These are phyloP conservation scores for Magnolia changhungtana DNA, from an alignment of 164 flowering plant genomes.

Conservation along the genomic window DNA sequence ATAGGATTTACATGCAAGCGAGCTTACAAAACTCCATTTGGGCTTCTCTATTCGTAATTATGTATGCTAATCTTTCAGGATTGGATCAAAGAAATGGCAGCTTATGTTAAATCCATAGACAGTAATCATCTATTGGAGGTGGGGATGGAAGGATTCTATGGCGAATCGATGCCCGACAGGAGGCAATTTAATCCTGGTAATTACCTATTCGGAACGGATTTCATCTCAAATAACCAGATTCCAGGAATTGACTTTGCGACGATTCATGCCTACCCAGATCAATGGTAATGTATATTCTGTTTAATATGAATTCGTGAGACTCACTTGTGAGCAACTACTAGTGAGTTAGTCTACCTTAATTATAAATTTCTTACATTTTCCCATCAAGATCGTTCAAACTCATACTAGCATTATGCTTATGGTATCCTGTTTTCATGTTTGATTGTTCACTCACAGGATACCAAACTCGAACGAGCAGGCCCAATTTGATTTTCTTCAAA, in stretches of 20 bases:
- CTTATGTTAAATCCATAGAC: slow-evolving; percentile 25
- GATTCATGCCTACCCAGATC: slow-evolving; percentile 30
- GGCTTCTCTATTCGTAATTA: too few relatives aligned
- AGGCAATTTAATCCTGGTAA: slow-evolving; percentile 28
- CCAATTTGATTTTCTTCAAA: slow-evolving; percentile 28
- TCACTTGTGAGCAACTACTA: not conserved
- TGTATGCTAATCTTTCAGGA: slow-evolving; percentile 4
- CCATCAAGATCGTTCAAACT: not conserved
- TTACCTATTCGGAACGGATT: slow-evolving; percentile 30
- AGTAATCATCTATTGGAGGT: slow-evolving; percentile 20
- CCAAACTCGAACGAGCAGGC: slow-evolving; percentile 19
- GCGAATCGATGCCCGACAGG: slow-evolving; percentile 21
- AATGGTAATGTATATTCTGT: slow-evolving; percentile 20
- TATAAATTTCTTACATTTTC: not conserved
- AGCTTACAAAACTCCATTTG: too few relatives aligned
- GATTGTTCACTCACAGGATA: slow-evolving; percentile 18
- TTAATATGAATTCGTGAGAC: too few relatives aligned
- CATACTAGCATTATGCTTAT: not conserved
- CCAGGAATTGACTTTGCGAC: slow-evolving; percentile 27
- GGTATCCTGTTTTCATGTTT: not conserved
- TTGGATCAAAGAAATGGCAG: slow-evolving; percentile 20
- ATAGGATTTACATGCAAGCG: too few relatives aligned
- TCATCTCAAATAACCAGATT: slow-evolving; percentile 27
- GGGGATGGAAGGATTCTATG: slow-evolving; percentile 28
- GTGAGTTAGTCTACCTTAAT: too few relatives aligned